Evolutionary conservation across 208 protist genomes (phyloP).

Genomic region (Leishmania braziliensis): DNA sequence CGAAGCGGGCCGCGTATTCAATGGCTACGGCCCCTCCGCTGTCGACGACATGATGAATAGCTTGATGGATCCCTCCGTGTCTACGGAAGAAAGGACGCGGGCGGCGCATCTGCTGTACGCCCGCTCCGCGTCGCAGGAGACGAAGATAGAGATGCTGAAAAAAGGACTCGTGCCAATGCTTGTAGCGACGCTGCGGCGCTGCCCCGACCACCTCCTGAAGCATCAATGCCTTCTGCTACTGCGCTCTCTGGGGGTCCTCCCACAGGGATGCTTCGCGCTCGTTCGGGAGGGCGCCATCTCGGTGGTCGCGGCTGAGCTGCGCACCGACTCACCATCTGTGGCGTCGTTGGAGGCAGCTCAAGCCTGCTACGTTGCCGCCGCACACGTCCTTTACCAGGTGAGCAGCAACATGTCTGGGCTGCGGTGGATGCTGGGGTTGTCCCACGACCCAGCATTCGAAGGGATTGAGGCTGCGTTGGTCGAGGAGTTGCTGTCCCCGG

Average conservation of each 20-base stretch:
- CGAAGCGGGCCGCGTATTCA: slow-evolving; percentile 68
- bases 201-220: slow-evolving; percentile 38
- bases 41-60: slow-evolving; percentile 50
- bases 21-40: slow-evolving; percentile 45
- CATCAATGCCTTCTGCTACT: slow-evolving; percentile 73
- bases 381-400: slow-evolving; percentile 55
- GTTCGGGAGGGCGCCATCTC: slow-evolving; percentile 60
- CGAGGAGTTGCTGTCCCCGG: slow-evolving; percentile 7
- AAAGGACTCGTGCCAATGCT: slow-evolving; percentile 60
- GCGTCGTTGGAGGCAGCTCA: slow-evolving; percentile 34
- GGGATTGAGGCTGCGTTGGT: slow-evolving; percentile 15
- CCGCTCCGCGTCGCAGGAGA: slow-evolving; percentile 76
- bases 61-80: slow-evolving; percentile 56
- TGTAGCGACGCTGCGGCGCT: slow-evolving; percentile 40
- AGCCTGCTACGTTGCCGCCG: slow-evolving; percentile 34
- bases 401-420: slow-evolving; percentile 62
- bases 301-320: slow-evolving; percentile 36
- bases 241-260: slow-evolving; percentile 69
- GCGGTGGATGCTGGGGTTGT: slow-evolving; percentile 67
- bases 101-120: slow-evolving; percentile 72
- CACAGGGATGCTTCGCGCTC: slow-evolving; percentile 76
- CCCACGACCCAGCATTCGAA: slow-evolving; percentile 26
- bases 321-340: not conserved
- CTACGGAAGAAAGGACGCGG: slow-evolving; percentile 44
- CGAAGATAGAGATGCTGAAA: slow-evolving; percentile 68